Conservation (phyloP, 2,329 filamentous ascomycete genomes). For the Fusarium sp. region DNA sequence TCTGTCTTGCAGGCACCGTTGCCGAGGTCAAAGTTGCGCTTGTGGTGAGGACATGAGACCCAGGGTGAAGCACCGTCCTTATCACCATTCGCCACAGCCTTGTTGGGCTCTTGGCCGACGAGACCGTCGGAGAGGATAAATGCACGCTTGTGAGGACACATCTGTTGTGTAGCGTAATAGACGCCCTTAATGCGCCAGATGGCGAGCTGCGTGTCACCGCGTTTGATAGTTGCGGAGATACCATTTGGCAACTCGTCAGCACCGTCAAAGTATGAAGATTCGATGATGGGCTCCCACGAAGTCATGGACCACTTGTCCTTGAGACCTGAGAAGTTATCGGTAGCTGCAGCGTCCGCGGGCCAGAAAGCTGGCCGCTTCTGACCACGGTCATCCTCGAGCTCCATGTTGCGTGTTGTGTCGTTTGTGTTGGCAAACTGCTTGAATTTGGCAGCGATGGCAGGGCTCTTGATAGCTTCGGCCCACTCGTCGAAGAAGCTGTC, state of each 20-base stretch:
- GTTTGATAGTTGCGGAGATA: slow-evolving; percentile 80
- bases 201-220: slow-evolving; percentile 88
- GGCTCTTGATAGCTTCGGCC: slow-evolving; percentile 80
- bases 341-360: slow-evolving; percentile 72
- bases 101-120: slow-evolving; percentile 70
- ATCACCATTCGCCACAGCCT: slow-evolving; percentile 38
- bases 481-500: slow-evolving; percentile 90
- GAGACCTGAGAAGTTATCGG: slow-evolving; percentile 76
- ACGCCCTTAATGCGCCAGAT: slow-evolving; percentile 83
- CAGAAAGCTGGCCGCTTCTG: slow-evolving; percentile 81
- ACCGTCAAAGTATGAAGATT: slow-evolving; percentile 72
- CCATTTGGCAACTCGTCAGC: slow-evolving; percentile 73
- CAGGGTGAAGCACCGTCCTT: slow-evolving; percentile 62
- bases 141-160: slow-evolving; percentile 92
- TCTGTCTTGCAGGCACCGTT: slow-evolving; percentile 81
- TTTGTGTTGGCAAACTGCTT: slow-evolving; percentile 84
- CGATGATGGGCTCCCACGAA: slow-evolving; percentile 83
- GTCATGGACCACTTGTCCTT: slow-evolving; percentile 66
- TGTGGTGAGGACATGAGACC: slow-evolving; percentile 89
- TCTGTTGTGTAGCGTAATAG: slow-evolving; percentile 89
- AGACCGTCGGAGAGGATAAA: slow-evolving; percentile 90
- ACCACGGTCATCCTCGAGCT: slow-evolving; percentile 75
- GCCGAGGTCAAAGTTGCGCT: slow-evolving; percentile 84
- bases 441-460: slow-evolving; percentile 75
- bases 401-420: slow-evolving; percentile 75